Evolutionary conservation across 1,284 basidiomycete species (phyloP).

Genomic region (Rhizopogon parksii): DNA sequence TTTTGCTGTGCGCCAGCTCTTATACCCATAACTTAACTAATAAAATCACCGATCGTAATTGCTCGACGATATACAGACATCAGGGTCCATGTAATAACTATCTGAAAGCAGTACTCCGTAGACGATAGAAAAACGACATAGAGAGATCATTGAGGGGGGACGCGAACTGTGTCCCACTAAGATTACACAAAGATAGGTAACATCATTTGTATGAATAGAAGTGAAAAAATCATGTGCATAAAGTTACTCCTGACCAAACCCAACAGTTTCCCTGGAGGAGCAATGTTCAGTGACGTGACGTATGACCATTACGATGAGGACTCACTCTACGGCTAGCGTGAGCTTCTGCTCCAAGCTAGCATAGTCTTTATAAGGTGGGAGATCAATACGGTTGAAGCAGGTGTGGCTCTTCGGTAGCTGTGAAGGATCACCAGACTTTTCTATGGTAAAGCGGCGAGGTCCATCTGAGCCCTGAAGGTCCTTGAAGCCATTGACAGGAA

Average conservation of each 20-base stretch:
- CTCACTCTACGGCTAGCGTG: slow-evolving; percentile 76
- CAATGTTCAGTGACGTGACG: slow-evolving; percentile 5
- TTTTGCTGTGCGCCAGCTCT: not conserved
- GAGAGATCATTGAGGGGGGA: slow-evolving; percentile 9
- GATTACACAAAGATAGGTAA: slow-evolving; percentile 25
- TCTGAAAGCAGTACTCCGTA: not conserved
- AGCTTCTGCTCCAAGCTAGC: slow-evolving; percentile 79
- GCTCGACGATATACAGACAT: not conserved
- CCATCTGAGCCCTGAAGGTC: slow-evolving; percentile 92
- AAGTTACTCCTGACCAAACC: slow-evolving; percentile 60
- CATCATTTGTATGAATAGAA: slow-evolving; percentile 7
- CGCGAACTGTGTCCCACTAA: slow-evolving; percentile 15
- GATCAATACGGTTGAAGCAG: slow-evolving; percentile 81
- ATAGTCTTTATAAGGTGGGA: slow-evolving; percentile 82
- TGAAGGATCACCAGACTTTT: slow-evolving; percentile 83
- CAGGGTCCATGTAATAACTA: not conserved
- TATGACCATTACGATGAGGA: slow-evolving; percentile 13
- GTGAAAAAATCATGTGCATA: slow-evolving; percentile 1
- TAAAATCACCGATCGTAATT: not conserved
- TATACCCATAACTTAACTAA: not conserved
- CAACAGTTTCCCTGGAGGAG: slow-evolving; percentile 55
- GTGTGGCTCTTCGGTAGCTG: slow-evolving; percentile 82
- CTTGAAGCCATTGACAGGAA: slow-evolving; percentile 92
- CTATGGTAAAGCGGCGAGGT: slow-evolving; percentile 83
- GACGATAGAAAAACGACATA: slow-evolving; percentile 6